These are phyloP conservation scores for Aspergillus nomiae DNA, from an alignment of 2,329 filamentous ascomycete species.

Conservation along the genomic window DNA sequence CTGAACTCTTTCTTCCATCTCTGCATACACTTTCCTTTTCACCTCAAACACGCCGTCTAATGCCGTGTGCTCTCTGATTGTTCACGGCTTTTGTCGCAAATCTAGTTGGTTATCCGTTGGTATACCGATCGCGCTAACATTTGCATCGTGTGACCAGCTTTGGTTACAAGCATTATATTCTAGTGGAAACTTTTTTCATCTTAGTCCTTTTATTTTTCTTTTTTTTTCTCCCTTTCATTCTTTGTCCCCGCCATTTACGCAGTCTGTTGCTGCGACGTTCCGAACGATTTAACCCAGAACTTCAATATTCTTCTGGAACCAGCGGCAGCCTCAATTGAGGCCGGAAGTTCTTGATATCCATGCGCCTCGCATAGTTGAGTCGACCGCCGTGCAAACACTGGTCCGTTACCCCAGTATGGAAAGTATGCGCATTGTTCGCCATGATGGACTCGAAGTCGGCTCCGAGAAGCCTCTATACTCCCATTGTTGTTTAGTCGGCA, in stretches of 20 bases:
- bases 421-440: constrained; percentile 11
- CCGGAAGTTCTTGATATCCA: constrained; percentile 13
- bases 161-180: neutral
- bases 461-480: neutral
- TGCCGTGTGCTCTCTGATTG: neutral
- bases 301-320: neutral
- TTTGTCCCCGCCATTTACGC: neutral
- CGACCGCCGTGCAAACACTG: constrained; percentile 5
- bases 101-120: neutral
- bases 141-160: neutral
- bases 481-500: neutral
- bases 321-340: constrained; percentile 8
- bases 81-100: neutral
- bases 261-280: neutral
- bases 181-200: neutral
- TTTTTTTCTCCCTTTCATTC: neutral
- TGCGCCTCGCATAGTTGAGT: constrained; percentile 15
- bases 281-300: neutral
- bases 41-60: neutral
- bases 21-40: no score
- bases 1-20: neutral
- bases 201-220: neutral
- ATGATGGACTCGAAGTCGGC: constrained; percentile 1
- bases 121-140: neutral
- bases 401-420: constrained; percentile 18